Evolutionary conservation across 2,329 filamentous ascomycete species (phyloP).

Genomic region (Colletotrichum nymphaeae): DNA sequence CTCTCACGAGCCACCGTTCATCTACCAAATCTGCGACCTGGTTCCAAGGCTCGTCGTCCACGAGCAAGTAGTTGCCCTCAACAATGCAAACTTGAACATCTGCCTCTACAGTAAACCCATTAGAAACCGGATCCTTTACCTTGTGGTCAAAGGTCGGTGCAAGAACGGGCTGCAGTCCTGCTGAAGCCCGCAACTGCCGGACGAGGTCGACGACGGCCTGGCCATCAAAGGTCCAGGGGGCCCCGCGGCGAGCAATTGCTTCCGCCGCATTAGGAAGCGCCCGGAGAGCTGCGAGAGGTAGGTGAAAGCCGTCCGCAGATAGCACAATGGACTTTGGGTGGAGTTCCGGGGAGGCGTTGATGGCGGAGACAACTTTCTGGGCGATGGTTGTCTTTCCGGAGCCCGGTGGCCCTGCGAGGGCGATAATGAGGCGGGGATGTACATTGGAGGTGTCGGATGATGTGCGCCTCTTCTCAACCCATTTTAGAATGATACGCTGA

Average conservation of each 20-base stretch:
- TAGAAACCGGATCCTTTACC: slow-evolving; percentile 55
- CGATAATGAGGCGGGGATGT: slow-evolving; percentile 41
- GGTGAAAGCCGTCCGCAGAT: slow-evolving; percentile 43
- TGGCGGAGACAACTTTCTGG: slow-evolving; percentile 36
- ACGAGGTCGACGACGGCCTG: slow-evolving; percentile 39
- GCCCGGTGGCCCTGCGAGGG: slow-evolving; percentile 47
- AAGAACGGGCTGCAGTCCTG: slow-evolving; percentile 36
- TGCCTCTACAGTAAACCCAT: slow-evolving; percentile 1
- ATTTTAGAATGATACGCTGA: slow-evolving; percentile 38
- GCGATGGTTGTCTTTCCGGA: slow-evolving; percentile 45
- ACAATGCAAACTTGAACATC: slow-evolving; percentile 47
- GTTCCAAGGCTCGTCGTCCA: slow-evolving; percentile 58
- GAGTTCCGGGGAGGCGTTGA: not conserved
- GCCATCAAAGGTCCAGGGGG: slow-evolving; percentile 47
- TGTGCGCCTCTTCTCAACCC: slow-evolving; percentile 34
- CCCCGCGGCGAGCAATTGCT: slow-evolving; percentile 44
- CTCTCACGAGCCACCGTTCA: slow-evolving; percentile 50
- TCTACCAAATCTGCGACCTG: slow-evolving; percentile 57
- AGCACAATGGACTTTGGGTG: slow-evolving; percentile 22
- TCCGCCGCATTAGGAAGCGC: slow-evolving; percentile 38
- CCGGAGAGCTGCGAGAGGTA: slow-evolving; percentile 38
- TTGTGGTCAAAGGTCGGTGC: slow-evolving; percentile 63
- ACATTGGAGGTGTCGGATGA: not conserved
- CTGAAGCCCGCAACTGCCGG: slow-evolving; percentile 33
- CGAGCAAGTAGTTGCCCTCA: slow-evolving; percentile 62